Conservation (phyloP, 106 monocot species). For the Apostasia shenzhenica region DNA sequence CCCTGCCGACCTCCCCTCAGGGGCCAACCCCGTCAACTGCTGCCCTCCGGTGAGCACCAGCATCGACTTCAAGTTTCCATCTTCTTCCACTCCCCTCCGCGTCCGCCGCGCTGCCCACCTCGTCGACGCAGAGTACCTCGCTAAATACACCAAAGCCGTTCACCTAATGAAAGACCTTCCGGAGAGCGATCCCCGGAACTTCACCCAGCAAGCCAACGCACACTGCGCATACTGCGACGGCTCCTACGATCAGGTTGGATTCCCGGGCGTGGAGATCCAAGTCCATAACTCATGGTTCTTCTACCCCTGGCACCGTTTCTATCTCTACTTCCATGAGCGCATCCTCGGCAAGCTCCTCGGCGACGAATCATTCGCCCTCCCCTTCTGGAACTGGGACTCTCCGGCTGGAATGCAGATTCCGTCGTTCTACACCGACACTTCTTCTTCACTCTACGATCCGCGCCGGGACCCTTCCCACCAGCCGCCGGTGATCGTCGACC, state of each 20-base stretch:
- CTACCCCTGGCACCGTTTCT: slow-evolving; percentile 42
- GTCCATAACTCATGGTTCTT: slow-evolving; percentile 34
- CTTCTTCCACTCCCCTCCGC: slow-evolving; percentile 6
- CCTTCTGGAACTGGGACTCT: slow-evolving; percentile 45
- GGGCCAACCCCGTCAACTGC: slow-evolving; percentile 4
- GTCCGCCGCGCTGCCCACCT: slow-evolving; percentile 23
- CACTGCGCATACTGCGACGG: slow-evolving; percentile 37
- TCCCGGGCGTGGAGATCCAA: slow-evolving; percentile 18
- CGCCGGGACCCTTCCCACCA: slow-evolving; percentile 22
- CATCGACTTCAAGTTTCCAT: slow-evolving; percentile 18
- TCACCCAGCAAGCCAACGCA: slow-evolving; percentile 25
- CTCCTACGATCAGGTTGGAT: slow-evolving; percentile 16
- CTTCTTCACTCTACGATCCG: slow-evolving; percentile 29
- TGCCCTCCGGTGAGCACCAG: slow-evolving; percentile 14
- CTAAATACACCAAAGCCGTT: slow-evolving; percentile 20
- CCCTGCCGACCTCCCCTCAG: not conserved
- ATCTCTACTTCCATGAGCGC: slow-evolving; percentile 38
- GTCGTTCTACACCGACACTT: slow-evolving; percentile 15
- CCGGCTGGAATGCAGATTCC: slow-evolving; percentile 29
- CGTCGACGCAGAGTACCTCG: slow-evolving; percentile 10
- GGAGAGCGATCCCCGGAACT: slow-evolving; percentile 22
- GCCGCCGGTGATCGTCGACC: slow-evolving; percentile 20
- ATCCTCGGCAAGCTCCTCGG: slow-evolving; percentile 43
- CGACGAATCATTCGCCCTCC: slow-evolving; percentile 34
- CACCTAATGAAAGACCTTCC: slow-evolving; percentile 20